Evolutionary conservation across 495 filamentous ascomycete genomes (phyloP).

Genomic region (Penicillium bovifimosum): DNA sequence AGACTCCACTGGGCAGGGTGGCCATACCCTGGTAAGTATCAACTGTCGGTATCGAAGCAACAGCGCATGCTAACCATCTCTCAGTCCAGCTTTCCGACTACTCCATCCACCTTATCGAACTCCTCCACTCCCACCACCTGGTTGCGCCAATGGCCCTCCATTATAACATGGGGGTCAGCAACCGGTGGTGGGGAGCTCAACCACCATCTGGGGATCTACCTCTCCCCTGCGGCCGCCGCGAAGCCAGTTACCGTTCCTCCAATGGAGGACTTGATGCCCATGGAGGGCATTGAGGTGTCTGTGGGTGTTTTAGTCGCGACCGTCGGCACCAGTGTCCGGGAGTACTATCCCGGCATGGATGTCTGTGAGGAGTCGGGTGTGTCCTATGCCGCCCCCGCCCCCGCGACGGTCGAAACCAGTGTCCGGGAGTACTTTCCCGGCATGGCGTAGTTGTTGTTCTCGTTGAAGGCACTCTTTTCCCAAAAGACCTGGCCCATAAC

Average conservation of each 20-base stretch:
- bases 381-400: no score
- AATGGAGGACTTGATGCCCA: not conserved
- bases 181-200: not conserved
- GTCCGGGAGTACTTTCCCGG: no score
- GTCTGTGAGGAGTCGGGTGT: not conserved
- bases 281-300: not conserved
- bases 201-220: not conserved
- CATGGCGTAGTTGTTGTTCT: no score
- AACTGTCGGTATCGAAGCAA: not conserved
- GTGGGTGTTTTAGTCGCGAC: not conserved
- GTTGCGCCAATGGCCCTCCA: not conserved
- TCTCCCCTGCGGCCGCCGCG: not conserved
- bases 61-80: not conserved
- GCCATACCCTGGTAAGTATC: not conserved
- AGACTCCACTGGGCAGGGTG: conserved; percentile 5
- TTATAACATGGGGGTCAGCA: not conserved
- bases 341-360: not conserved
- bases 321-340: not conserved
- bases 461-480: no score
- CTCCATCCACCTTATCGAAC: not conserved
- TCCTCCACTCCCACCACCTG: conserved; percentile 2
- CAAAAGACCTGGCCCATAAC: no score
- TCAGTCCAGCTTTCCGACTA: not conserved
- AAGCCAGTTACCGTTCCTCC: not conserved
- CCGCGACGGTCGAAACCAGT: no score